Conservation (phyloP, 140 eudicot species). For the Bidens hawaiensis region DNA sequence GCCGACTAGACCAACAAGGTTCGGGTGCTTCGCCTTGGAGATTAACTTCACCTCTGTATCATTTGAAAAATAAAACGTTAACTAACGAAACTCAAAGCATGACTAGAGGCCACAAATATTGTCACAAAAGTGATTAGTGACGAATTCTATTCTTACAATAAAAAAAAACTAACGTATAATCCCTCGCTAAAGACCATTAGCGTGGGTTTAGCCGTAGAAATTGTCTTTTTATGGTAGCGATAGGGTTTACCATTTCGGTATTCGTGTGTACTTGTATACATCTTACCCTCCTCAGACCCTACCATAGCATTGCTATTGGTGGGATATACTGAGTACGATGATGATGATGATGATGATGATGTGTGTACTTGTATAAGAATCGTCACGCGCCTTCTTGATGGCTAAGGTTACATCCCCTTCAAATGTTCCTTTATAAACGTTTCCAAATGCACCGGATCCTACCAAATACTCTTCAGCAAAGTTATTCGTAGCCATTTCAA, state of each 20-base stretch:
- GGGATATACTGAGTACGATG: too few relatives aligned
- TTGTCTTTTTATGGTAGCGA: neutral
- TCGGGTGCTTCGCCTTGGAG: conserved; percentile 71
- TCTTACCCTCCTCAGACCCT: too few relatives aligned
- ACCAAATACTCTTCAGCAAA: conserved; percentile 51
- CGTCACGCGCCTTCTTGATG: conserved; percentile 54
- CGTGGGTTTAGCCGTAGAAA: neutral
- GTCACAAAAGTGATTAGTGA: neutral
- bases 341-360: too few relatives aligned
- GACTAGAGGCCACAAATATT: neutral
- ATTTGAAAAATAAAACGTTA: neutral
- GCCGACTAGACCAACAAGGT: conserved; percentile 71
- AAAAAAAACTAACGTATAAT: neutral
- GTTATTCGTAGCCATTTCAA: conserved; percentile 59
- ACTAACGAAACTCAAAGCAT: neutral
- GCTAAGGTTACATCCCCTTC: conserved; percentile 53
- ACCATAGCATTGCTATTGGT: too few relatives aligned
- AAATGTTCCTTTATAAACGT: conserved; percentile 63
- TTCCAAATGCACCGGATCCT: conserved; percentile 84
- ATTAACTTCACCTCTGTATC: conserved; percentile 62
- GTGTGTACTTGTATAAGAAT: conserved; percentile 49
- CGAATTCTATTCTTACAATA: neutral
- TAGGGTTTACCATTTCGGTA: conserved; percentile 57
- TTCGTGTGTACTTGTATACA: conserved; percentile 55
- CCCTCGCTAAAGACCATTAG: neutral